Evolutionary conservation across 345 rosid species (phyloP).

Genomic region (Populus euphratica): DNA sequence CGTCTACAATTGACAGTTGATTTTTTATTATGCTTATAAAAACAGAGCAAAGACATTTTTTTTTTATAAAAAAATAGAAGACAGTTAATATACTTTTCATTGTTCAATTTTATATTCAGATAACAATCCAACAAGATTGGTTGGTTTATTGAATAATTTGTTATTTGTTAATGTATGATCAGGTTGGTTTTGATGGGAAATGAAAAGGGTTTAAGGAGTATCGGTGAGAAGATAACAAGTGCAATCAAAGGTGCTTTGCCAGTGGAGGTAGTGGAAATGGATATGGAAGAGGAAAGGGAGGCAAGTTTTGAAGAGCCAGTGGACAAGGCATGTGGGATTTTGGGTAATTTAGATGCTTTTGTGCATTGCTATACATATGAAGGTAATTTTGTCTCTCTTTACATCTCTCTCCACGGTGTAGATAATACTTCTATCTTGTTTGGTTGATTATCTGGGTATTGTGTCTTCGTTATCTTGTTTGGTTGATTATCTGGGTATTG

Average conservation of each 20-base stretch:
- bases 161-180: background rate
- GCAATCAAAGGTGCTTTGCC: slow-evolving; percentile 29
- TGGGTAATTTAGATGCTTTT: slow-evolving; percentile 74
- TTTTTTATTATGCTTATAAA: background rate
- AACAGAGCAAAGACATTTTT: background rate
- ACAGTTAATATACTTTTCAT: background rate
- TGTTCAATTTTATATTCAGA: background rate
- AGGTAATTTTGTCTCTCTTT: slow-evolving; percentile 38
- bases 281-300: slow-evolving; percentile 75
- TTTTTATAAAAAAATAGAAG: background rate
- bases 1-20: background rate
- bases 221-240: slow-evolving; percentile 39
- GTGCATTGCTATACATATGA: slow-evolving; percentile 64
- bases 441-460: background rate
- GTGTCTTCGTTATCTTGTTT: background rate
- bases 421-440: background rate
- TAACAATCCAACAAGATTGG: background rate
- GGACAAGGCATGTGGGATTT: slow-evolving; percentile 48
- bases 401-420: background rate
- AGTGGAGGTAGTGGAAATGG: slow-evolving; percentile 56
- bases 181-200: slow-evolving; percentile 90
- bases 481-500: background rate
- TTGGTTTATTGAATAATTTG: background rate
- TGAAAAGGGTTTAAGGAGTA: slow-evolving; percentile 41
- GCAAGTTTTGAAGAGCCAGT: slow-evolving; percentile 67